Percentiles rank a stretch among this genome's conserved stretches.
Conservation (phyloP, 2,329 filamentous ascomycete genomes). For the Pseudogymnoascus sp. region DNA sequence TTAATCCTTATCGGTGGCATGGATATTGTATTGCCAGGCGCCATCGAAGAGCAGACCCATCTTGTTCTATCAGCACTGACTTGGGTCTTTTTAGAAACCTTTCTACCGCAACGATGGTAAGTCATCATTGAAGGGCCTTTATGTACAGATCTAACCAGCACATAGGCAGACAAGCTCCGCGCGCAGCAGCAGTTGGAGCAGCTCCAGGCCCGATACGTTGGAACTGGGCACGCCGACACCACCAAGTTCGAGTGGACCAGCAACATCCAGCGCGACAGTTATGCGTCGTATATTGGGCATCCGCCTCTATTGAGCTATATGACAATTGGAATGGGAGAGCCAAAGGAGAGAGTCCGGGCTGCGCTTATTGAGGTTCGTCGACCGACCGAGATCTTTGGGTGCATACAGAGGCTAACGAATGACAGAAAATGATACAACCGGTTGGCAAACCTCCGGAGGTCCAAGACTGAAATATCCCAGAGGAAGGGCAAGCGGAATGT, state of each 20-base stretch:
- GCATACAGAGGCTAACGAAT: slow-evolving; percentile 8
- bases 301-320: slow-evolving; percentile 83
- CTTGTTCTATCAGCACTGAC: not conserved
- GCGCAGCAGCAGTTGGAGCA: slow-evolving; percentile 96
- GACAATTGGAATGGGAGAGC: slow-evolving; percentile 79
- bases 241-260: slow-evolving; percentile 96
- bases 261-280: slow-evolving; percentile 91
- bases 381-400: not conserved
- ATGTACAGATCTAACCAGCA: not conserved
- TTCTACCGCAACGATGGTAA: not conserved
- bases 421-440: slow-evolving; percentile 60
- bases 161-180: slow-evolving; percentile 89
- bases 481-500: not conserved
- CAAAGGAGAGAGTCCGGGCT: slow-evolving; percentile 69
- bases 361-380: slow-evolving; percentile 64
- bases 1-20: not conserved
- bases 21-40: not conserved
- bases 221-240: slow-evolving; percentile 92
- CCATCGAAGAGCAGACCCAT: not conserved
- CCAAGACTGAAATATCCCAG: slow-evolving; percentile 28
- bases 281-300: slow-evolving; percentile 82
- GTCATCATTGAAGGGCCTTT: not conserved
- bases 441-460: slow-evolving; percentile 61
- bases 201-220: slow-evolving; percentile 90
- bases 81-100: not conserved